phyloP scores from a whole-genome alignment of 805 yeast genomes.

The Groenewaldozyma tartarivorans region DNA sequence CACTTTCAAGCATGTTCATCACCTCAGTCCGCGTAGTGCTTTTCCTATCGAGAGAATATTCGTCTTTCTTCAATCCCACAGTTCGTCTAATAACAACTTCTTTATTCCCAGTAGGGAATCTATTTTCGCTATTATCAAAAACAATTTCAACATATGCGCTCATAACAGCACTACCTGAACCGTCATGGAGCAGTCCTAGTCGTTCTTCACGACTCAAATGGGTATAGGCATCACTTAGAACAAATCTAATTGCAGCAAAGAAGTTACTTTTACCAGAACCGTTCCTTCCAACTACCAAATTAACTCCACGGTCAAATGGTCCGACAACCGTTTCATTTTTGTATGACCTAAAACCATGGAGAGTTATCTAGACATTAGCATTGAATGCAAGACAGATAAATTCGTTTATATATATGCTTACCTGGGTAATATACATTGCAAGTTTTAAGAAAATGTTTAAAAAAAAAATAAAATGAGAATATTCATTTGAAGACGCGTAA shows the following conservation, averaged over 20 bases:
- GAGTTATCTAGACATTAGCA: conserved; percentile 36
- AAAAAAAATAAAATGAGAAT: too few relatives aligned
- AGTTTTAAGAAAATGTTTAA: not conserved
- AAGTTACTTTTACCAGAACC: conserved; percentile 97
- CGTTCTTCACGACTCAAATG: conserved; percentile 79
- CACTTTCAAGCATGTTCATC: conserved; percentile 74
- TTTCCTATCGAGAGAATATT: conserved; percentile 73
- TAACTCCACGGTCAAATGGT: conserved; percentile 67
- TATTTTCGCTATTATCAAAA: conserved; percentile 69
- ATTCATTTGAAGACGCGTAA: too few relatives aligned
- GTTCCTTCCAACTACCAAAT: conserved; percentile 81
- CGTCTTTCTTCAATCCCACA: conserved; percentile 88
- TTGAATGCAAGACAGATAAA: not conserved
- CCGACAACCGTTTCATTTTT: conserved; percentile 74
- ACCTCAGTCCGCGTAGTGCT: conserved; percentile 73
- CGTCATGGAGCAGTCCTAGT: conserved; percentile 81
- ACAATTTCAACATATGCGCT: conserved; percentile 87
- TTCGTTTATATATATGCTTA: conserved; percentile 1
- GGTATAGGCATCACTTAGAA: conserved; percentile 79
- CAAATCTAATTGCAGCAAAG: conserved; percentile 91
- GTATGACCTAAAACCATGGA: conserved; percentile 92
- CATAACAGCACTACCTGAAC: conserved; percentile 67
- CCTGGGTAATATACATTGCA: conserved; percentile 17
- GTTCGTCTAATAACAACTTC: conserved; percentile 78
- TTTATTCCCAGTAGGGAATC: conserved; percentile 60